Conservation (phyloP, 768 basidiomycete genomes). For the Leccinum boreale region DNA sequence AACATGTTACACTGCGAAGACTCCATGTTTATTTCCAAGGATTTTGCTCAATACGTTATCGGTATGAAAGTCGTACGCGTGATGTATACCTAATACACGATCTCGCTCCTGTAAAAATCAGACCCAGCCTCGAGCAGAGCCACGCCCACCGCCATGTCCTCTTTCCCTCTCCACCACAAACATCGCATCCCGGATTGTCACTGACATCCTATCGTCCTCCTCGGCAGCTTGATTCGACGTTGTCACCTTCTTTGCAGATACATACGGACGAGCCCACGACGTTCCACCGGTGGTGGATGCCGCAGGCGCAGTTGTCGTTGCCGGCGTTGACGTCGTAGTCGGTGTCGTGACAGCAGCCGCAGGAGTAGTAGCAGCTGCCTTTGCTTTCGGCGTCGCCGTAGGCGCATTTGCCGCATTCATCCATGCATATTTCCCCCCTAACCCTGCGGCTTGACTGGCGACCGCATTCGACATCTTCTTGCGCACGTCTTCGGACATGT, state of each 20-base stretch:
- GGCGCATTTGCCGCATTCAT: conserved; percentile 67
- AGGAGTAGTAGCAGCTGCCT: conserved; percentile 32
- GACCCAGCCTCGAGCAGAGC: conserved; percentile 40
- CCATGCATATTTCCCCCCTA: conserved; percentile 83
- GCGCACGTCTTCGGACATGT: conserved; percentile 88
- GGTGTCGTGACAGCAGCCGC: conserved; percentile 27
- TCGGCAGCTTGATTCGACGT: conserved; percentile 40
- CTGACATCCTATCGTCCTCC: conserved; percentile 53
- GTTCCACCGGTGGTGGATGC: conserved; percentile 26
- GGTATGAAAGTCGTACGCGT: too few species aligned
- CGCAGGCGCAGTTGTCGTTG: conserved; percentile 32
- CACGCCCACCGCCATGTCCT: conserved; percentile 62
- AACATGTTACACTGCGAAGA: too few species aligned
- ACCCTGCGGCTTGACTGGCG: conserved; percentile 84
- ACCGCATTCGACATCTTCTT: conserved; percentile 92
- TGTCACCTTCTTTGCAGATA: conserved; percentile 47
- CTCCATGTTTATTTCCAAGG: conserved; percentile 20
- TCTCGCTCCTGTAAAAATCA: too few species aligned
- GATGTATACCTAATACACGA: too few species aligned
- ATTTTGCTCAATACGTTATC: conserved; percentile 18
- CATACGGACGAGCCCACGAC: conserved; percentile 63
- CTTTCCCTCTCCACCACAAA: conserved; percentile 83
- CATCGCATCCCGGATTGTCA: conserved; percentile 79
- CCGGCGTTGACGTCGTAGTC: conserved; percentile 25
- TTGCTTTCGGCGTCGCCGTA: conserved; percentile 39